phyloP scores from a whole-genome alignment of 352 stramenopile genomes.

The Bremia lactucae region DNA sequence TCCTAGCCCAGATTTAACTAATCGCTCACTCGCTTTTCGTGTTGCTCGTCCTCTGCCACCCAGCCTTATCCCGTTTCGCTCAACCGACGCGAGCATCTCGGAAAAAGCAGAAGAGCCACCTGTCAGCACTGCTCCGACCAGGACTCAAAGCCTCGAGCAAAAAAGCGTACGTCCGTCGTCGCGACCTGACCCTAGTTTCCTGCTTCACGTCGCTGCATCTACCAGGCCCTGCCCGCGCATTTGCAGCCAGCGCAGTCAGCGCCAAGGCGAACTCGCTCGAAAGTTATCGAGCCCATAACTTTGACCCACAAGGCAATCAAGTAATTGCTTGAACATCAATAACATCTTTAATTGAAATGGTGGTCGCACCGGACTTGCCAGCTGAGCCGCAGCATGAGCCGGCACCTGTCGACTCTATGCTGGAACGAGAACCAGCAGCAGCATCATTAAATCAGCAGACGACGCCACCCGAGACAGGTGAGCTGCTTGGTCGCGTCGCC shows the following conservation, averaged over 20 bases:
- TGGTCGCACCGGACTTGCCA: constrained; percentile 17
- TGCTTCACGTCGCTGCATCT: constrained; percentile 10
- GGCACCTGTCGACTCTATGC: constrained; percentile 11
- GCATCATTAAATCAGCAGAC: constrained; percentile 10
- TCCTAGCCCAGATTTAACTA: constrained; percentile 13
- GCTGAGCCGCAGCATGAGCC: constrained; percentile 21
- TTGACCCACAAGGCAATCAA: background rate
- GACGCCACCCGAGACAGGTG: constrained; percentile 12
- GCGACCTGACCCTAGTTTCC: constrained; percentile 30
- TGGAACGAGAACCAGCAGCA: constrained; percentile 6
- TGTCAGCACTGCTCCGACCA: constrained; percentile 16
- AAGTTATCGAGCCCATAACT: constrained; percentile 7
- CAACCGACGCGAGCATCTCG: constrained; percentile 20
- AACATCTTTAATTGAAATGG: constrained; percentile 18
- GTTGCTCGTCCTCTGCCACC: constrained; percentile 17
- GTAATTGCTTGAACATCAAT: constrained; percentile 2
- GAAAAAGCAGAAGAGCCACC: constrained; percentile 31
- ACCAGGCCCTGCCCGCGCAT: constrained; percentile 12
- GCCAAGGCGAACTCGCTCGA: constrained; percentile 10
- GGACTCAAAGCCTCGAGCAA: constrained; percentile 21
- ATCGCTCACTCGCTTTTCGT: constrained; percentile 12
- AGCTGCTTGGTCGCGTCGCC: constrained; percentile 21
- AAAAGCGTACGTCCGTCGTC: constrained; percentile 30
- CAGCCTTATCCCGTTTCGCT: constrained; percentile 8
- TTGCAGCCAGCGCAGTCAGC: constrained; percentile 14